Evolutionary conservation across 352 stramenopile genomes (phyloP).

Genomic region (Globisporangium barbulae): DNA sequence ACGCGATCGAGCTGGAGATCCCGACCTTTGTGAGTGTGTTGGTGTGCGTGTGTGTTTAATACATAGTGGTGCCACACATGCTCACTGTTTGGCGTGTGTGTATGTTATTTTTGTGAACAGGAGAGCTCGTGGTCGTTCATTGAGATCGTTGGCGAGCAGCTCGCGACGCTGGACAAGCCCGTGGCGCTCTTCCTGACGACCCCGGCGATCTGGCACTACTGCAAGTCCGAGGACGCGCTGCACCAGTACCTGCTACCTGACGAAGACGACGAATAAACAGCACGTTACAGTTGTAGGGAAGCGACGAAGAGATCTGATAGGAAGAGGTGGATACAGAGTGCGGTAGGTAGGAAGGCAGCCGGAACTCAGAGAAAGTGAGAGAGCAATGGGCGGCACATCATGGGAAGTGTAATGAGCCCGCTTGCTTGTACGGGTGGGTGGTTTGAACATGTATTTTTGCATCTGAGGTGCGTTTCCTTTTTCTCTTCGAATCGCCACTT

Average conservation of each 20-base stretch:
- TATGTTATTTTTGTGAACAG: constrained; percentile 22
- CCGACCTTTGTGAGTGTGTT: constrained; percentile 25
- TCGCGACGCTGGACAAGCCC: constrained; percentile 58
- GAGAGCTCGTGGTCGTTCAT: constrained; percentile 83
- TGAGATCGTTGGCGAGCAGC: constrained; percentile 69
- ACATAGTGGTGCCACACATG: neutral
- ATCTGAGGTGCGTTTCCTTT: neutral
- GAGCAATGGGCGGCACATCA: neutral
- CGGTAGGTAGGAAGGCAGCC: neutral
- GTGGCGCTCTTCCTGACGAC: constrained; percentile 66
- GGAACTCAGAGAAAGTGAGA: neutral
- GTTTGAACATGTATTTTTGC: constrained; percentile 6
- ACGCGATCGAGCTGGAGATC: constrained; percentile 75
- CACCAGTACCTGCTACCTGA: constrained; percentile 76
- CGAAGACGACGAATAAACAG: constrained; percentile 46
- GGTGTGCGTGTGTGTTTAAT: neutral
- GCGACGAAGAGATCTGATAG: neutral
- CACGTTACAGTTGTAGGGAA: neutral
- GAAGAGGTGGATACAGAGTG: neutral
- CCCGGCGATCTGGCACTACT: constrained; percentile 81
- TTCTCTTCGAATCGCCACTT: too few relatives aligned
- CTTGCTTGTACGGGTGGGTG: neutral
- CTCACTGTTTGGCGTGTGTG: neutral
- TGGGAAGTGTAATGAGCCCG: neutral
- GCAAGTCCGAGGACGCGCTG: constrained; percentile 75